Conservation (phyloP, 2,329 filamentous ascomycete species). For the Fusarium solani-melongenae region DNA sequence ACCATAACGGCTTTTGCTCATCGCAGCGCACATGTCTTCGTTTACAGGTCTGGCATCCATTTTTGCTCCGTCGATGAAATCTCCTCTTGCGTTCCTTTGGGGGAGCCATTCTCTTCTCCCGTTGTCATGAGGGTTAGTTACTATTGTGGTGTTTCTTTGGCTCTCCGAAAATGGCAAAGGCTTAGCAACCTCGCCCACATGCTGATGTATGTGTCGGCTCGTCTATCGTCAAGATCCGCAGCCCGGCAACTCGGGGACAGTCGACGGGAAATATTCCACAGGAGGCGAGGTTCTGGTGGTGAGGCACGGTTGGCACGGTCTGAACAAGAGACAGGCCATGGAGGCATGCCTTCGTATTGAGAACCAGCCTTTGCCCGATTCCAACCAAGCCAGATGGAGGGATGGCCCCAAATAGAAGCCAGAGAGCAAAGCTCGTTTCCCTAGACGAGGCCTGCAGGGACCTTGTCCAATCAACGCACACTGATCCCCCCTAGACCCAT, state of each 20-base stretch:
- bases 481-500: conserved; percentile 37
- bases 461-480: conserved; percentile 38
- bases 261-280: conserved; percentile 42
- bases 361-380: conserved; percentile 42
- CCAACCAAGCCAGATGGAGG: conserved; percentile 41
- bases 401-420: conserved; percentile 44
- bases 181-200: conserved; percentile 32
- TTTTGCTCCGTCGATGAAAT: conserved; percentile 52
- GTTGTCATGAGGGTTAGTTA: background rate
- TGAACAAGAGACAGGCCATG: conserved; percentile 37
- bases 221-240: conserved; percentile 37
- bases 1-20: conserved; percentile 59
- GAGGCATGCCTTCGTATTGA: conserved; percentile 43
- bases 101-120: conserved; percentile 46
- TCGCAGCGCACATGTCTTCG: conserved; percentile 59
- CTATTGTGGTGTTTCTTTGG: conserved; percentile 26
- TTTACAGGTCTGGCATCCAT: conserved; percentile 52
- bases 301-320: conserved; percentile 37
- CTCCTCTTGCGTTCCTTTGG: conserved; percentile 52
- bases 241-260: conserved; percentile 35
- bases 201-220: conserved; percentile 30
- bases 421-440: conserved; percentile 45
- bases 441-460: conserved; percentile 42
- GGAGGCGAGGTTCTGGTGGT: conserved; percentile 31
- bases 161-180: conserved; percentile 18